Conservation (phyloP, 2,329 filamentous ascomycete species). For the Coccinonectria pachysandricola region DNA sequence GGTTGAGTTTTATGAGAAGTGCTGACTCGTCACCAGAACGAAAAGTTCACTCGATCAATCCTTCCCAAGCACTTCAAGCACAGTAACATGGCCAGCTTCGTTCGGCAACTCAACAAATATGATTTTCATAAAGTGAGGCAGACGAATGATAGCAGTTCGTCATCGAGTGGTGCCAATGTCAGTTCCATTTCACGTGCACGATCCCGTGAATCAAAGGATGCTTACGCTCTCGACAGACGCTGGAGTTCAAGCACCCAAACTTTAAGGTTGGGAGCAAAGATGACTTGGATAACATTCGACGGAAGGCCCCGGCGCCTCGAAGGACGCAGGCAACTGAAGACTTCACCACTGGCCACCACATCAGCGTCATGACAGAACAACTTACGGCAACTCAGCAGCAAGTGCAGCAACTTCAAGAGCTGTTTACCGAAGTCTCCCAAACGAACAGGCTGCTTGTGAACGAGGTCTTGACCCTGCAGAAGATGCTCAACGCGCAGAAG, state of each 20-base stretch:
- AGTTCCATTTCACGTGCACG: too few relatives aligned
- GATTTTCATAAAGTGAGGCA: constrained; percentile 93
- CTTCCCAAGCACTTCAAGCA: constrained; percentile 98
- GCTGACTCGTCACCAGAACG: constrained; percentile 53
- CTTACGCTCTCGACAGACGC: too few relatives aligned
- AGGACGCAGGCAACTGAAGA: constrained; percentile 61
- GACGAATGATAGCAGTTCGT: constrained; percentile 26
- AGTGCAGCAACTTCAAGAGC: constrained; percentile 75
- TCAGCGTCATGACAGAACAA: constrained; percentile 80
- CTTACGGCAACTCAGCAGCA: constrained; percentile 86
- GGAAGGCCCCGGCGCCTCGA: constrained; percentile 85
- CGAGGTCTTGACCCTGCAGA: constrained; percentile 50
- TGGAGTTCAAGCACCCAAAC: constrained; percentile 91
- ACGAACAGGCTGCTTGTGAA: constrained; percentile 53
- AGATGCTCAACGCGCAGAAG: constrained; percentile 47
- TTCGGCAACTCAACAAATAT: constrained; percentile 92
- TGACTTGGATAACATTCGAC: constrained; percentile 87
- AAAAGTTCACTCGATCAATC: constrained; percentile 96
- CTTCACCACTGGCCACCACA: constrained; percentile 73
- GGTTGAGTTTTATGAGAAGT: constrained; percentile 3
- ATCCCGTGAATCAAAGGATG: too few relatives aligned
- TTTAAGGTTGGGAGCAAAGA: constrained; percentile 95
- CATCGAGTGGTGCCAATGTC: constrained; percentile 28
- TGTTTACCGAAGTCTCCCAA: constrained; percentile 66
- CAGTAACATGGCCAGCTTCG: constrained; percentile 96